These are phyloP conservation scores for Termitomyces sp. DNA, from an alignment of 768 basidiomycete genomes.

Conservation along the genomic window DNA sequence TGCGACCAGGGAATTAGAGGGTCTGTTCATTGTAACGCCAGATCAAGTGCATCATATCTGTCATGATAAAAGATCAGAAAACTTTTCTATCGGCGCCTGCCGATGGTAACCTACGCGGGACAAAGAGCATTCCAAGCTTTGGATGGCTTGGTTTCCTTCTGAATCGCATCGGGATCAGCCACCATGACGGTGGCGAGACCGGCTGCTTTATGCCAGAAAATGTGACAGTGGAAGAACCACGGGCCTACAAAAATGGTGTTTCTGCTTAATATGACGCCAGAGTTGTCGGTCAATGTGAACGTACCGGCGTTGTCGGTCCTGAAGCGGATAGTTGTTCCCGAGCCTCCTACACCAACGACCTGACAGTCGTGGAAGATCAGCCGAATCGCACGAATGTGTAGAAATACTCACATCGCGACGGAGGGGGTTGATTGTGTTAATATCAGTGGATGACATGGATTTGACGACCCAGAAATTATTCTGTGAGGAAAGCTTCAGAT, in stretches of 20 bases:
- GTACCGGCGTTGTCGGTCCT: conserved; percentile 19
- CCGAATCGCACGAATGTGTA: too few species aligned
- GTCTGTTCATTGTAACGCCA: not conserved
- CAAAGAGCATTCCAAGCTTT: conserved; percentile 19
- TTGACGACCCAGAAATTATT: conserved; percentile 36
- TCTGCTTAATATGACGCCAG: not conserved
- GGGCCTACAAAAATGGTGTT: conserved; percentile 10
- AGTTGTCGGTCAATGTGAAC: not conserved
- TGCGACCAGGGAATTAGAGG: too few species aligned
- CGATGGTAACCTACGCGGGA: conserved; percentile 18
- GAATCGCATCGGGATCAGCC: conserved; percentile 18
- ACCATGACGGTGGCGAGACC: conserved; percentile 37
- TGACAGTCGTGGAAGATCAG: not conserved
- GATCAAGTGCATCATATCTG: conserved; percentile 14
- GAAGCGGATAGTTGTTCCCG: conserved; percentile 21
- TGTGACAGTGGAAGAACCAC: conserved; percentile 24
- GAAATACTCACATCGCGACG: conserved; percentile 16
- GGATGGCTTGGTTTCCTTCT: conserved; percentile 12
- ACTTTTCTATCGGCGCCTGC: not conserved
- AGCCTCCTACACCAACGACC: conserved; percentile 17
- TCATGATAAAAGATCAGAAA: not conserved
- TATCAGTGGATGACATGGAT: conserved; percentile 21
- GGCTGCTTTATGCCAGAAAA: conserved; percentile 35
- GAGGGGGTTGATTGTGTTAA: conserved; percentile 42
- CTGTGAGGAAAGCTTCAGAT: conserved; percentile 12